These are phyloP conservation scores for Sindora glabra DNA, from an alignment of 306 rosid species.

Conservation along the genomic window DNA sequence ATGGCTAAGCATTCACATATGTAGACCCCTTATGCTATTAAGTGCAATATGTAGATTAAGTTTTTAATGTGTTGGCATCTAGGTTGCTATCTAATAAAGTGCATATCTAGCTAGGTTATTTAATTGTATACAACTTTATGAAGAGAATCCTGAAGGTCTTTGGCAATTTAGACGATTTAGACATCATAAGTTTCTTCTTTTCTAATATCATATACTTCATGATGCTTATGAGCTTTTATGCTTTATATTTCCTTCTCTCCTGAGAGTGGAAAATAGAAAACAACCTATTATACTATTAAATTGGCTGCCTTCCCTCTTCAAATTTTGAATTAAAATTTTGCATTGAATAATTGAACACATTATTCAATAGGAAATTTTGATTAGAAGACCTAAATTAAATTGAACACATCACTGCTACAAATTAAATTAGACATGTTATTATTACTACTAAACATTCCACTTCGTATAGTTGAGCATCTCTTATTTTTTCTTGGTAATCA, in stretches of 20 bases:
- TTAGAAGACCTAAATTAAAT: too few species aligned
- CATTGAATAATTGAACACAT: neutral
- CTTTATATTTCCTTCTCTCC: neutral
- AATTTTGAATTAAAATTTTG: neutral
- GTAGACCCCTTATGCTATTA: neutral
- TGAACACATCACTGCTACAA: too few species aligned
- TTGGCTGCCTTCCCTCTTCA: constrained; percentile 1
- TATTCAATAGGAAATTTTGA: too few species aligned
- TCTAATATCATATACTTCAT: neutral
- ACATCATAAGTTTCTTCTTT: constrained; percentile 71
- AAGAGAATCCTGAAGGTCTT: constrained; percentile 83
- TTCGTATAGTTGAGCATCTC: too few species aligned
- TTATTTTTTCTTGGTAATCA: too few species aligned
- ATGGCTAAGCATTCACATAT: neutral
- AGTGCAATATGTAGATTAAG: neutral
- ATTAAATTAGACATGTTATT: too few species aligned
- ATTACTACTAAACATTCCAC: too few species aligned
- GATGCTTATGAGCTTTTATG: neutral
- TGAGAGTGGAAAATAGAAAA: neutral
- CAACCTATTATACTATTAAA: constrained; percentile 2
- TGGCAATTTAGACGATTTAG: constrained; percentile 58
- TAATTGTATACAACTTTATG: constrained; percentile 28
- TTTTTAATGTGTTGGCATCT: constrained; percentile 12
- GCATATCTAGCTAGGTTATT: constrained; percentile 71
- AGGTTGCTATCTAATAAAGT: constrained; percentile 99